These are phyloP conservation scores for Coleophoma crateriformis DNA, from an alignment of 2,329 filamentous ascomycete genomes.

Conservation along the genomic window DNA sequence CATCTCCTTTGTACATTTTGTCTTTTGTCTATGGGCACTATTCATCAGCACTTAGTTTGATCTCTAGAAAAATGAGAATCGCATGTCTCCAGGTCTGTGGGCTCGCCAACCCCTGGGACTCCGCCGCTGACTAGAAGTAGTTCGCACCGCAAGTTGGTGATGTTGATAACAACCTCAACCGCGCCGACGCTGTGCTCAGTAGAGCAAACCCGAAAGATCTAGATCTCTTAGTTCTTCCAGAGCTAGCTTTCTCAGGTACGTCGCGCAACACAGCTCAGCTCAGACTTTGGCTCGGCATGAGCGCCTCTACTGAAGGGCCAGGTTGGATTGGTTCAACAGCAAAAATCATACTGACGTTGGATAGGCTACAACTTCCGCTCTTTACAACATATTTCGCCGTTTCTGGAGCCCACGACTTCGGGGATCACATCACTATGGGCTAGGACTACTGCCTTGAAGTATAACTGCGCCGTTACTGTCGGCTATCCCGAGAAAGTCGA, in stretches of 20 bases:
- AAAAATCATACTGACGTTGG: neutral
- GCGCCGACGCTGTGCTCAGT: conserved; percentile 59
- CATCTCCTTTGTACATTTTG: too few species aligned
- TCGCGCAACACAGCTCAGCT: neutral
- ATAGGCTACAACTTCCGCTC: conserved; percentile 70
- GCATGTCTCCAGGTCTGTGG: conserved; percentile 10
- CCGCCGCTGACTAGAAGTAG: conserved; percentile 34
- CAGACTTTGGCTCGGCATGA: conserved; percentile 10
- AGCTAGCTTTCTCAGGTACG: conserved; percentile 68
- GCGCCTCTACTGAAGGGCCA: neutral
- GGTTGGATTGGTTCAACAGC: too few species aligned
- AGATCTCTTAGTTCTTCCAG: conserved; percentile 69
- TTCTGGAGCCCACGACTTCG: conserved; percentile 58
- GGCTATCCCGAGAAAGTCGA: conserved; percentile 72
- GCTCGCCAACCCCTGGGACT: neutral
- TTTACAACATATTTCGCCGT: conserved; percentile 60
- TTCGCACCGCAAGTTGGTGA: conserved; percentile 66
- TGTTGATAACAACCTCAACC: conserved; percentile 63
- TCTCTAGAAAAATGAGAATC: conserved; percentile 14
- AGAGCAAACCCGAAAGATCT: conserved; percentile 46
- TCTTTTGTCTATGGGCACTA: too few species aligned
- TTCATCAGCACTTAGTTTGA: too few species aligned
- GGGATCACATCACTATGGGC: conserved; percentile 72
- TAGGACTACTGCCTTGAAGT: conserved; percentile 55
- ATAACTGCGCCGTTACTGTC: conserved; percentile 62